These are phyloP conservation scores for Yamadazyma oceani DNA, from an alignment of 1,139 yeast genomes.

Conservation along the genomic window DNA sequence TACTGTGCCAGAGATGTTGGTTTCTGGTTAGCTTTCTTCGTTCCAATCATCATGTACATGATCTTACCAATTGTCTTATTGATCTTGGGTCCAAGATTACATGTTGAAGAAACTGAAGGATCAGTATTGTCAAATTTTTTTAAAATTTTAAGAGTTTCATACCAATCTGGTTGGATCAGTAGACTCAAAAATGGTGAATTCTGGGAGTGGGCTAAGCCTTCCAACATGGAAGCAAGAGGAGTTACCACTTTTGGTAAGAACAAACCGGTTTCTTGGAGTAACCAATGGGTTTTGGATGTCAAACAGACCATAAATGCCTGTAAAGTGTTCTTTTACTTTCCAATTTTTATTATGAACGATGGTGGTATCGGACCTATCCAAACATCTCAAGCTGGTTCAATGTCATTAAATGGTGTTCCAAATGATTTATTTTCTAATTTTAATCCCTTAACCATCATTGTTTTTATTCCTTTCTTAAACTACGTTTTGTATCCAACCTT, in stretches of 20 bases:
- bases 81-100: slow-evolving; percentile 37
- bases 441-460: slow-evolving; percentile 65
- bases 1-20: slow-evolving; percentile 69
- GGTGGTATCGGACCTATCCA: slow-evolving; percentile 65
- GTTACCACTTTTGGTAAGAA: slow-evolving; percentile 19
- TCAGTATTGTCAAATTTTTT: slow-evolving; percentile 47
- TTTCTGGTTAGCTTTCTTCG: slow-evolving; percentile 73
- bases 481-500: slow-evolving; percentile 57
- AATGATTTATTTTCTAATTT: slow-evolving; percentile 69
- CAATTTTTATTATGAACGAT: slow-evolving; percentile 63
- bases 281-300: slow-evolving; percentile 63
- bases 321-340: slow-evolving; percentile 60
- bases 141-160: slow-evolving; percentile 41
- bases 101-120: slow-evolving; percentile 42
- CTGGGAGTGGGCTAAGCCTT: slow-evolving; percentile 59
- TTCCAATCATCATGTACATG: slow-evolving; percentile 54
- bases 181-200: slow-evolving; percentile 39
- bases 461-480: slow-evolving; percentile 65
- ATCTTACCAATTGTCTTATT: slow-evolving; percentile 47
- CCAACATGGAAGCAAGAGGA: slow-evolving; percentile 47
- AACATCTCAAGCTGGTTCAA: slow-evolving; percentile 65
- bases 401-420: slow-evolving; percentile 68
- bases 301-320: slow-evolving; percentile 59
- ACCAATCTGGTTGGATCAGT: slow-evolving; percentile 38
- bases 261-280: slow-evolving; percentile 44